Percentiles rank a stretch among this genome's conserved stretches.
phyloP scores from a whole-genome alignment of 306 rosid genomes.

The Rosa chinensis region DNA sequence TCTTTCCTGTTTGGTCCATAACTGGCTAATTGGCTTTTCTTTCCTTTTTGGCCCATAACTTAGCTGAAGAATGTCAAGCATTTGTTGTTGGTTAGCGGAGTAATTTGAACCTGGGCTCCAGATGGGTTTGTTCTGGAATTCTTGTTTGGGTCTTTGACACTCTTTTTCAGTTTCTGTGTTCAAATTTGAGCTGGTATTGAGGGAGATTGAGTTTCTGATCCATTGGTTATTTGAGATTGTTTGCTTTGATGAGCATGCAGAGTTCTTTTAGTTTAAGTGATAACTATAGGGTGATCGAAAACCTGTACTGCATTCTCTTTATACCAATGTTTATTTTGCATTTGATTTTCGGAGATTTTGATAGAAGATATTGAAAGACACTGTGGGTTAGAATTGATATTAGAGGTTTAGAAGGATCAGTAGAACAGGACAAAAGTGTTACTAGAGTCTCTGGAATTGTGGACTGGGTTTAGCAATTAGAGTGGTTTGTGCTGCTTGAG shows the following conservation, averaged over 20 bases:
- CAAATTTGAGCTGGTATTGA: slow-evolving; percentile 31
- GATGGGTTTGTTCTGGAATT: slow-evolving; percentile 20
- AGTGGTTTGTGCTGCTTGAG: too few species aligned
- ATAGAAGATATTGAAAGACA: slow-evolving; percentile 25
- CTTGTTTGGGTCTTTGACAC: neutral
- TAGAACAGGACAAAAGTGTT: neutral
- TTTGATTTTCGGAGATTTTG: neutral
- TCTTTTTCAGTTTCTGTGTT: slow-evolving; percentile 11
- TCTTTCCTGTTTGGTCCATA: too few species aligned
- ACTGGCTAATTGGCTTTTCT: too few species aligned
- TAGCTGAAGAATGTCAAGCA: too few species aligned
- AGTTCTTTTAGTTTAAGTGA: too few species aligned
- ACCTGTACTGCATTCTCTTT: too few species aligned
- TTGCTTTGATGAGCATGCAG: slow-evolving; percentile 1
- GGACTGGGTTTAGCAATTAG: slow-evolving; percentile 22
- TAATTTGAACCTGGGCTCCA: too few species aligned
- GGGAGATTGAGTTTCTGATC: slow-evolving; percentile 25
- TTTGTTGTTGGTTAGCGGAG: too few species aligned
- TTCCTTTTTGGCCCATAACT: too few species aligned
- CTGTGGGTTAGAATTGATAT: slow-evolving; percentile 17
- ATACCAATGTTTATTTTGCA: too few species aligned
- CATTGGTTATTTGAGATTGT: slow-evolving; percentile 16
- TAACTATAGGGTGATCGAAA: too few species aligned
- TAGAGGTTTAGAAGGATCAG: slow-evolving; percentile 7
- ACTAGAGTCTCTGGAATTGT: slow-evolving; percentile 11